These are phyloP conservation scores for Jasminum sambac DNA, from an alignment of 257 asterid genomes.

Conservation along the genomic window DNA sequence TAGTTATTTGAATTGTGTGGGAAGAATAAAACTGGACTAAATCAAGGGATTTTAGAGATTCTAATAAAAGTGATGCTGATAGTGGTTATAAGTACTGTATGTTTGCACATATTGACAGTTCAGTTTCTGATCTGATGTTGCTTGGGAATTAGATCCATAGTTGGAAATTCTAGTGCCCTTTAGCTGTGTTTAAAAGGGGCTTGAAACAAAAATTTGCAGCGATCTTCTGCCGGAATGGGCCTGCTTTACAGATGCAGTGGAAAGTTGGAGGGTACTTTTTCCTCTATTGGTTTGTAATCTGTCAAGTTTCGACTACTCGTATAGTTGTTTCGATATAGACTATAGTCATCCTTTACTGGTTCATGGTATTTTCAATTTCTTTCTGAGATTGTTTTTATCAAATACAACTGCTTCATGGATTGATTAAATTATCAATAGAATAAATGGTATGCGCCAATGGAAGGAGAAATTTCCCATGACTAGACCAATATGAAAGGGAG, in stretches of 20 bases:
- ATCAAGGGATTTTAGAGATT: not conserved
- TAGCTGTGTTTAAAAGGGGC: not conserved
- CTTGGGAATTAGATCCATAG: not conserved
- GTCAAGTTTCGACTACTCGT: not conserved
- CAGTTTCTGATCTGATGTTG: slow-evolving; percentile 1
- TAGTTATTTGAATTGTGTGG: not conserved
- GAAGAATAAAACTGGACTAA: not conserved
- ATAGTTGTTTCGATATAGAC: not conserved
- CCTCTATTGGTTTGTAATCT: not conserved
- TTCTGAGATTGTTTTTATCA: not conserved
- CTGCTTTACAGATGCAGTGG: not conserved
- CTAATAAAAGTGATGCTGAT: not conserved
- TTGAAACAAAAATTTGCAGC: not conserved
- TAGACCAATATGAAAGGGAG: slow-evolving; percentile 3
- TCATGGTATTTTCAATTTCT: slow-evolving; percentile 10
- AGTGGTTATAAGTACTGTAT: not conserved
- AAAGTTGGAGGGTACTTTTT: slow-evolving; percentile 1
- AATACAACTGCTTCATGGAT: not conserved
- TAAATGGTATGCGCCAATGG: not conserved
- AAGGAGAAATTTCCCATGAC: slow-evolving; percentile 13
- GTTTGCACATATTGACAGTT: not conserved
- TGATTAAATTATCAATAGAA: not conserved
- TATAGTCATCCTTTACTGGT: not conserved
- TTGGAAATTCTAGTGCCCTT: not conserved
- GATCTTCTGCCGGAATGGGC: not conserved